A percentile compares a stretch with the other conserved stretches of the same genome.
phyloP scores from a whole-genome alignment of 768 basidiomycete species.

The Tricholoma sp. region DNA sequence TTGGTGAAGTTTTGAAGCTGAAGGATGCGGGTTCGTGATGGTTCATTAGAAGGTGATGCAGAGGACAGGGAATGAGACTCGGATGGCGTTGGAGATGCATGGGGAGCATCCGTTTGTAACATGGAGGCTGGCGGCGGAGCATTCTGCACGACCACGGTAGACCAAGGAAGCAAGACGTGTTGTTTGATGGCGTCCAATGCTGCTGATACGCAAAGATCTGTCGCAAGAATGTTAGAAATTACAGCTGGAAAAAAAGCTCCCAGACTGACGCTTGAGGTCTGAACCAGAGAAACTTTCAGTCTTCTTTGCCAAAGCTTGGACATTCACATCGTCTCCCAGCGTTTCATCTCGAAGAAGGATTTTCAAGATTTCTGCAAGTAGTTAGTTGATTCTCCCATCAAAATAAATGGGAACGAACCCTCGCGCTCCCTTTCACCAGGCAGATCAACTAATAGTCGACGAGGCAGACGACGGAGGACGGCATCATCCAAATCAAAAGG shows the following conservation, averaged over 20 bases:
- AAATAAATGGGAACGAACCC: conserved; percentile 42
- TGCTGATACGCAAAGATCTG: conserved; percentile 90
- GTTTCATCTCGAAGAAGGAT: conserved; percentile 83
- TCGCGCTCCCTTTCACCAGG: conserved; percentile 82
- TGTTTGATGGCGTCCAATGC: conserved; percentile 92
- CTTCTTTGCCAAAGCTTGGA: conserved; percentile 55
- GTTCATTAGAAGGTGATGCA: conserved; percentile 1
- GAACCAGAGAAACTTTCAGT: conserved; percentile 91
- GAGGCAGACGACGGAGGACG: conserved; percentile 81
- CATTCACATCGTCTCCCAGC: conserved; percentile 59
- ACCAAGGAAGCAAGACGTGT: conserved; percentile 76
- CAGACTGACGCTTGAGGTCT: conserved; percentile 81
- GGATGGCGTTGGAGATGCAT: not conserved
- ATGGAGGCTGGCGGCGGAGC: not conserved
- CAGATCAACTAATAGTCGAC: conserved; percentile 83
- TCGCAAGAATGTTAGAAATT: conserved; percentile 4
- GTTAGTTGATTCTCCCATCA: not conserved
- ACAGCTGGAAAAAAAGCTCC: conserved; percentile 1
- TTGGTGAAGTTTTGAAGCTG: conserved; percentile 67
- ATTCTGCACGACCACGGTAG: conserved; percentile 9
- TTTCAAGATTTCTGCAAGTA: conserved; percentile 68
- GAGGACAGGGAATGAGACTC: conserved; percentile 3
- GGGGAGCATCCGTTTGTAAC: not conserved
- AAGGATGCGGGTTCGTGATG: conserved; percentile 25
- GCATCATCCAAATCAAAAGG: conserved; percentile 92